These are phyloP conservation scores for Domatiomyces catenatus DNA, from an alignment of 2,329 filamentous ascomycete genomes.

Conservation along the genomic window DNA sequence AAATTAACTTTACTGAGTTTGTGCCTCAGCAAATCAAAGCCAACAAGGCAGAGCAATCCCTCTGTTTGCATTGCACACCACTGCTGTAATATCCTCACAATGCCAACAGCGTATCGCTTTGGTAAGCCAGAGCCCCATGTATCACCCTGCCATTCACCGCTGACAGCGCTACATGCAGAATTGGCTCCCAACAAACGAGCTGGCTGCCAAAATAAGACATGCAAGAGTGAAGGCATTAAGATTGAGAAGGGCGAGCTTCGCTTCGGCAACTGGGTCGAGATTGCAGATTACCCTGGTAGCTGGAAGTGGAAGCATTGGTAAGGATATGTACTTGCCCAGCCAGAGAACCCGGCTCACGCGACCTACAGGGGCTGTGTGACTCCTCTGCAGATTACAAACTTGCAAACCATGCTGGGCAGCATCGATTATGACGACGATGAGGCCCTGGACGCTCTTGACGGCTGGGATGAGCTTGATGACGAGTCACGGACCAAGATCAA, in stretches of 20 bases:
- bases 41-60: background rate
- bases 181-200: constrained; percentile 36
- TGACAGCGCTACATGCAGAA: background rate
- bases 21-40: background rate
- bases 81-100: background rate
- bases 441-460: constrained; percentile 46
- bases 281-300: constrained; percentile 39
- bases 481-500: constrained; percentile 60
- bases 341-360: background rate
- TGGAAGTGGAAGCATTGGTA: constrained; percentile 85
- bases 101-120: background rate
- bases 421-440: constrained; percentile 21
- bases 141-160: background rate
- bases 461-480: constrained; percentile 58
- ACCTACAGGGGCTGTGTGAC: constrained; percentile 68
- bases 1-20: too few relatives aligned
- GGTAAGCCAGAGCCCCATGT: background rate
- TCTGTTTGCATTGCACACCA: background rate
- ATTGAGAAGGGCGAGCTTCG: constrained; percentile 67
- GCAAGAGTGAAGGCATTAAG: constrained; percentile 55
- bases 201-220: constrained; percentile 55
- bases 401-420: constrained; percentile 39
- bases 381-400: constrained; percentile 52
- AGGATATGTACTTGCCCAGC: constrained; percentile 16
- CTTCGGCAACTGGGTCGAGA: constrained; percentile 56